phyloP scores from a whole-genome alignment of 2,329 filamentous ascomycete species.

The Pyrenophora seminiperda region DNA sequence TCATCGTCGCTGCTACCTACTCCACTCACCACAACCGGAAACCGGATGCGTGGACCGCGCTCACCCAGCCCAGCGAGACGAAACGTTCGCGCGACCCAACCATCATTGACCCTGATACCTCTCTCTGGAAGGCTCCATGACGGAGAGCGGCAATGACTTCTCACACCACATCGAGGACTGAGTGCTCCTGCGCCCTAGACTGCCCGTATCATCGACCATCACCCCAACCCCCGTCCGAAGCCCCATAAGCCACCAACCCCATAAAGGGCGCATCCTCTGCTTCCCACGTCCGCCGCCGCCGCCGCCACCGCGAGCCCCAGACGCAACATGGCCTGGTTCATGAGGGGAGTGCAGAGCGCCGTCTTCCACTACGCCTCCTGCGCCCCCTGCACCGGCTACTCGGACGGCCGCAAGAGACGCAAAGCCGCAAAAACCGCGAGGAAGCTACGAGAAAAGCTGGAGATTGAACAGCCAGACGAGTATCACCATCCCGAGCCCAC shows the following conservation, averaged over 20 bases:
- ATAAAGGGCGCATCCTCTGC: not conserved
- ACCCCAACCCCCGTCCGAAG: slow-evolving; percentile 5
- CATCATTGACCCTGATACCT: slow-evolving; percentile 12
- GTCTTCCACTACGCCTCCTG: slow-evolving; percentile 80
- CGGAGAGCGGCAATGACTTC: slow-evolving; percentile 34
- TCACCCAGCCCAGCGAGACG: slow-evolving; percentile 12
- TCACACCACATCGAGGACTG: slow-evolving; percentile 24
- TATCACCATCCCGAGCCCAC: slow-evolving; percentile 84
- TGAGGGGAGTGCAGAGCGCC: slow-evolving; percentile 69
- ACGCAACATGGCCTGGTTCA: slow-evolving; percentile 46
- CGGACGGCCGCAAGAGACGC: slow-evolving; percentile 71
- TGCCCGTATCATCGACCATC: slow-evolving; percentile 3
- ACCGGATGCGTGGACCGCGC: slow-evolving; percentile 19
- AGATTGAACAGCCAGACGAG: slow-evolving; percentile 71
- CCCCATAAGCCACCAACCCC: not conserved
- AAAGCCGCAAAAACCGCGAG: slow-evolving; percentile 71
- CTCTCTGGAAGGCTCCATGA: slow-evolving; percentile 12
- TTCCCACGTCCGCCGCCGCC: not conserved
- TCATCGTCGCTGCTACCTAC: slow-evolving; percentile 12
- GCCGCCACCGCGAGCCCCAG: not conserved
- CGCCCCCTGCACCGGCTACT: slow-evolving; percentile 75
- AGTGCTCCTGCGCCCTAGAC: slow-evolving; percentile 27
- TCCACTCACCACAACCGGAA: slow-evolving; percentile 7
- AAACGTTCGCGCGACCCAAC: slow-evolving; percentile 12
- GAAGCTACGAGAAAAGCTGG: slow-evolving; percentile 66